Evolutionary conservation across 1,284 basidiomycete species (phyloP).

Genomic region (Puccinia novopanici): DNA sequence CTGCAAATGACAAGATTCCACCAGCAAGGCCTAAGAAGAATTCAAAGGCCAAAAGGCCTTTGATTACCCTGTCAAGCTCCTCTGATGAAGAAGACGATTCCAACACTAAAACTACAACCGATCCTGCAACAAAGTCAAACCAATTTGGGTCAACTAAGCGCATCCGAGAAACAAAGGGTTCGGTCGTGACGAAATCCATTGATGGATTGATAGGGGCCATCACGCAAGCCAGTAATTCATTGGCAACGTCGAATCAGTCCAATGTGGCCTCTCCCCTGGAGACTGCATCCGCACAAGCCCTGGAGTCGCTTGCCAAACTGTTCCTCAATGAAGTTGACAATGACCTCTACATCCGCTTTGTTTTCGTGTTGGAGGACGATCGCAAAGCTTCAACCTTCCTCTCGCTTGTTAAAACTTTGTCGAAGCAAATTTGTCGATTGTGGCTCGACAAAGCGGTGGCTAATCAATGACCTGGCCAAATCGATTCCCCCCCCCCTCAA

Average conservation of each 20-base stretch:
- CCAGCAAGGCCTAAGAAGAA: background rate
- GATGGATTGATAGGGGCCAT: background rate
- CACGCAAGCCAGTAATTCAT: background rate
- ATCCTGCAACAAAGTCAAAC: no score
- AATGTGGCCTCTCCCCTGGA: background rate
- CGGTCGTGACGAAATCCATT: no score
- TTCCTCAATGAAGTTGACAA: background rate
- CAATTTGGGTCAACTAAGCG: background rate
- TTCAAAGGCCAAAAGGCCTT: background rate
- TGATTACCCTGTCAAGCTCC: background rate
- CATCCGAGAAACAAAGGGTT: background rate
- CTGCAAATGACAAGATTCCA: background rate
- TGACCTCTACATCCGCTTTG: background rate
- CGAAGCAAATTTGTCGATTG: background rate
- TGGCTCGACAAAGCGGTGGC: no score
- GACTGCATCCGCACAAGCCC: background rate
- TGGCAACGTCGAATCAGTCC: background rate
- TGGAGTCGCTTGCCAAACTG: background rate
- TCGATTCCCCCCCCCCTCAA: no score
- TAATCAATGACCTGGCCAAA: no score
- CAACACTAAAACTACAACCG: background rate
- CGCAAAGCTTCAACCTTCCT: background rate
- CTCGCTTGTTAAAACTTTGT: background rate
- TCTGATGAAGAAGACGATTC: background rate
- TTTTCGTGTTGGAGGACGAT: background rate